Base-by-base conservation (phyloP, 2,329 filamentous ascomycete species). In the Ascomycota sp. region DNA sequence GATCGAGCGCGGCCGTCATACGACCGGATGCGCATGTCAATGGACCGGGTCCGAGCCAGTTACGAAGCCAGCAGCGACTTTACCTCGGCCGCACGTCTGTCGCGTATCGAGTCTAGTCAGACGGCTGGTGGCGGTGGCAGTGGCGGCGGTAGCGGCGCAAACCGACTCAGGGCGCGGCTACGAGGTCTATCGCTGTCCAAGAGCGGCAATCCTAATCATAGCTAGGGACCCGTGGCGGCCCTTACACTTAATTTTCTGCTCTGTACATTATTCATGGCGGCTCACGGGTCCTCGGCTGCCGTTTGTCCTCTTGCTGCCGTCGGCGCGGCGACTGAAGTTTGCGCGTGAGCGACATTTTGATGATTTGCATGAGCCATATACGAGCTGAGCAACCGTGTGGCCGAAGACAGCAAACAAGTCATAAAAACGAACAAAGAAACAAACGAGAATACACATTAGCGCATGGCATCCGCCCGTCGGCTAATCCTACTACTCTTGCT, bases 31-130 rank as follows among this genome's bases (percentile, higher is more conserved):
- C 67, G 85, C 29, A 71, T 73, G 37, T 92, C 82, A 0, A 86
- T 92, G 69, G 89, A 95, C 45, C 72, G 76, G 19, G 69, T 81
- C 12, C 66, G 83, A 40, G 67, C 77, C 8, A 86, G 79, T 50
- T 93, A 82, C 47, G 86, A 94, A 53, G 72, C 71, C 23, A 89
- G 75, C 50, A 78, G 73, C 43, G 89, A 95, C 43, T 93, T 94
- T 45, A 93, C 86, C 0, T 85, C 79, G 20, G 85, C 85, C 10
- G 82, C 82, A 23, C 73, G 86, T 47, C 57, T 98, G 39, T 75
- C 75, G 28, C 68, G 83, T 37, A 70, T 93, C 39, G 89, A 94
- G 56, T 85, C 78, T 17, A 69, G 63, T 20, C 47, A 29, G 35
- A 17, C 20, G 12, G 31, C n/a, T n/a, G n/a, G n/a, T n/a, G n/a